Conservation (phyloP, 2,329 filamentous ascomycete genomes). For the Magnaporthiopsis incrustans region DNA sequence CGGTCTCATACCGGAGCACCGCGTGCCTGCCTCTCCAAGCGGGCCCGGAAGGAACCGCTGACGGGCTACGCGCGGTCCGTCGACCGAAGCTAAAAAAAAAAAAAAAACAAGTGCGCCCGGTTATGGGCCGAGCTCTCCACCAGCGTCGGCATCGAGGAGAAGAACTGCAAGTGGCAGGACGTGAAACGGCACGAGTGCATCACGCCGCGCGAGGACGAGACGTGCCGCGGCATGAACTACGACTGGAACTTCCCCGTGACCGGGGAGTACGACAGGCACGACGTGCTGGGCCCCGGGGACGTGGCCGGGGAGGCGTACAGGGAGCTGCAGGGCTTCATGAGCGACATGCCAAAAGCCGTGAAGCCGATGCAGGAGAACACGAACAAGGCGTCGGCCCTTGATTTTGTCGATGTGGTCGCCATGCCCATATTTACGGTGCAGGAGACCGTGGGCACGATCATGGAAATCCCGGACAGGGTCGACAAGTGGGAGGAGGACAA, state of each 20-base stretch:
- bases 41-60: conserved; percentile 9
- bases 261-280: conserved; percentile 9
- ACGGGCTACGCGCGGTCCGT: conserved; percentile 11
- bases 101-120: conserved; percentile 8
- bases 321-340: not conserved
- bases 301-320: conserved; percentile 8
- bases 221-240: conserved; percentile 8
- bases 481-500: conserved; percentile 18
- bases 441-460: conserved; percentile 12
- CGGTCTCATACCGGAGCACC: not conserved
- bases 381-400: not conserved
- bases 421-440: conserved; percentile 12
- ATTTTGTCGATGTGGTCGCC: conserved; percentile 14
- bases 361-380: not conserved
- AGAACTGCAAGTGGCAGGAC: conserved; percentile 14
- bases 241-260: conserved; percentile 14
- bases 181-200: conserved; percentile 5
- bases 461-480: conserved; percentile 14
- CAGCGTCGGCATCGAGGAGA: conserved; percentile 15
- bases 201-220: not conserved
- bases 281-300: conserved; percentile 17
- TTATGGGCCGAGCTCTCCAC: conserved; percentile 15
- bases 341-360: not conserved
- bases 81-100: conserved; percentile 14
- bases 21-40: conserved; percentile 8